Evolutionary conservation across 2,329 filamentous ascomycete species (phyloP).

Genomic region (Exophiala xenobiotica): DNA sequence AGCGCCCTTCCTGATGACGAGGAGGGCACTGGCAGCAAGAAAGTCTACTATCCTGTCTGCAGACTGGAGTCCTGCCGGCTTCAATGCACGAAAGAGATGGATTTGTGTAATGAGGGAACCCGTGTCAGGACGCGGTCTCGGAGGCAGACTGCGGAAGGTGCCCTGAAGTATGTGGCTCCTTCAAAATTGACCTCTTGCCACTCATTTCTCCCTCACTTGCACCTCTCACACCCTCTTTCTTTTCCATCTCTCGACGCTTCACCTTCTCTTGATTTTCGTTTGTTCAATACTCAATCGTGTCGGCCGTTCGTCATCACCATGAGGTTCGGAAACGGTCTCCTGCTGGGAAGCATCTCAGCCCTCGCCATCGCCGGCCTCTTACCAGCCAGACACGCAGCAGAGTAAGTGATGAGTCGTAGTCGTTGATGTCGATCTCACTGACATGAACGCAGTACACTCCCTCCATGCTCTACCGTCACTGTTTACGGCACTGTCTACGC

Average conservation of each 20-base stretch:
- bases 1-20: too few relatives aligned
- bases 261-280: neutral
- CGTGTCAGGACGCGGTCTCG: too few relatives aligned
- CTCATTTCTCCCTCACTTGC: neutral
- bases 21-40: too few relatives aligned
- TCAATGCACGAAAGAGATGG: too few relatives aligned
- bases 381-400: slow-evolving; percentile 17
- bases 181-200: slow-evolving; percentile 1
- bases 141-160: too few relatives aligned
- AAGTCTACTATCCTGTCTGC: too few relatives aligned
- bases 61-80: too few relatives aligned
- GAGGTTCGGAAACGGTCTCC: neutral
- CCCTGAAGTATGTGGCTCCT: too few relatives aligned
- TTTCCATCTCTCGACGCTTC: slow-evolving; percentile 2
- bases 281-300: neutral
- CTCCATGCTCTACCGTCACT: slow-evolving; percentile 20
- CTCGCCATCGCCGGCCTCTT: slow-evolving; percentile 16
- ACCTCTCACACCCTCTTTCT: neutral
- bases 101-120: too few relatives aligned
- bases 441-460: slow-evolving; percentile 5
- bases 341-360: slow-evolving; percentile 13
- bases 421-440: neutral
- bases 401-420: slow-evolving; percentile 9
- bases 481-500: slow-evolving; percentile 8
- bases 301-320: neutral